Conservation (phyloP, 805 yeast genomes). For the Maudiozyma turicensis region DNA sequence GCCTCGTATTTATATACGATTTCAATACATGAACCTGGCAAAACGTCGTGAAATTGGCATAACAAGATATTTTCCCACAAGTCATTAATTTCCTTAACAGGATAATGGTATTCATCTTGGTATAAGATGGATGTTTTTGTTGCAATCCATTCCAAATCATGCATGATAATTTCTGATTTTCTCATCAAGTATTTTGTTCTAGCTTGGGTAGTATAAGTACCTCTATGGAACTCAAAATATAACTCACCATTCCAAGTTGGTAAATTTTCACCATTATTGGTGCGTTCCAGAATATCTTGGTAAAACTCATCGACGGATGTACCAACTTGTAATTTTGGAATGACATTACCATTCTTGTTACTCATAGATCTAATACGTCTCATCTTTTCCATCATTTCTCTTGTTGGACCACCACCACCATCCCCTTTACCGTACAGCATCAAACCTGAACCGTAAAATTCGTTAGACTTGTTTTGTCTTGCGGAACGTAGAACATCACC, state of each 20-base stretch:
- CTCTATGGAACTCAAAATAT: conserved; percentile 91
- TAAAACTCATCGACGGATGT: conserved; percentile 67
- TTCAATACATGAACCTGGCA: conserved; percentile 94
- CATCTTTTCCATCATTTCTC: conserved; percentile 85
- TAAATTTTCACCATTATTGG: conserved; percentile 55
- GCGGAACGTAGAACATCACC: conserved; percentile 83
- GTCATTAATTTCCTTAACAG: conserved; percentile 51
- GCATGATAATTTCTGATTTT: conserved; percentile 60
- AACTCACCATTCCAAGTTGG: conserved; percentile 93
- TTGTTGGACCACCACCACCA: conserved; percentile 98
- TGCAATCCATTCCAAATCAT: conserved; percentile 79
- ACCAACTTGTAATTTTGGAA: conserved; percentile 79
- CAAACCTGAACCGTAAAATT: conserved; percentile 71
- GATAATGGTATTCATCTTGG: conserved; percentile 53
- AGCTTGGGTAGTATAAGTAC: conserved; percentile 94
- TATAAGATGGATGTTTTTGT: conserved; percentile 53
- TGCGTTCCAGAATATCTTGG: conserved; percentile 48
- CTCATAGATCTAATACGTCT: conserved; percentile 85
- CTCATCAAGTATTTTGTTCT: conserved; percentile 75
- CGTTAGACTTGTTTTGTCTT: conserved; percentile 72
- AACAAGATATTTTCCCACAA: conserved; percentile 85
- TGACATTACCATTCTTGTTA: conserved; percentile 58
- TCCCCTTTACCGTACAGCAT: conserved; percentile 89
- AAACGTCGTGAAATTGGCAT: conserved; percentile 95
- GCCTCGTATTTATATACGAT: conserved; percentile 88